Percentiles rank a stretch among this genome's conserved stretches.
These are phyloP conservation scores for Choiromyces venosus DNA, from an alignment of 495 filamentous ascomycete genomes.

Conservation along the genomic window DNA sequence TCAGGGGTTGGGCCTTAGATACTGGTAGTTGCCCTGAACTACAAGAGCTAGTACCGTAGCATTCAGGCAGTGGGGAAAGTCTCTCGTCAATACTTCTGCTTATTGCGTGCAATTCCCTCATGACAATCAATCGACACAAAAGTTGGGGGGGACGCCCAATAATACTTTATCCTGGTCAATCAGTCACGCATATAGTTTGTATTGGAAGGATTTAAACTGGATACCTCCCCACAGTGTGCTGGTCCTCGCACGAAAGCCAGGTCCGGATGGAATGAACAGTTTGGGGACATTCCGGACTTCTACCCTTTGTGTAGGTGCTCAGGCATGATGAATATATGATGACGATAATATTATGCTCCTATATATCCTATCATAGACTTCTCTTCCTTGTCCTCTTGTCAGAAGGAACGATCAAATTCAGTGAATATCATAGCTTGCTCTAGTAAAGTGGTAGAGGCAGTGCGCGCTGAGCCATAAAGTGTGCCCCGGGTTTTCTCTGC, in stretches of 20 bases:
- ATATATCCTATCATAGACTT: background rate
- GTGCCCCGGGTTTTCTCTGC: no score
- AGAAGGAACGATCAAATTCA: no score
- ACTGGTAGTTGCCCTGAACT: no score
- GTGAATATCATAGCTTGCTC: background rate
- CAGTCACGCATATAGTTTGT: background rate
- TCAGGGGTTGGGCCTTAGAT: background rate
- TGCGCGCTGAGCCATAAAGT: no score
- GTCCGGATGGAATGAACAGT: background rate
- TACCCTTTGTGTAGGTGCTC: background rate
- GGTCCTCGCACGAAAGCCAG: background rate
- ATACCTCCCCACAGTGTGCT: background rate
- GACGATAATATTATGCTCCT: background rate
- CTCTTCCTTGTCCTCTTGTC: background rate
- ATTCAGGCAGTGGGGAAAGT: background rate
- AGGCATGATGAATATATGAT: background rate
- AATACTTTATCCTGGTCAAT: background rate
- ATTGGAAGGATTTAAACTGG: background rate
- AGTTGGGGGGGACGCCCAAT: background rate
- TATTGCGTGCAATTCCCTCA: conserved; percentile 1
- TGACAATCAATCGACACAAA: background rate
- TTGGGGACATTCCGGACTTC: background rate
- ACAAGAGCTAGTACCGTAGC: background rate
- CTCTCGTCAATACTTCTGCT: background rate
- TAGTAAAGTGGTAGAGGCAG: no score